These are phyloP conservation scores for Cucurbita pepo DNA, from an alignment of 306 rosid species.

Conservation along the genomic window DNA sequence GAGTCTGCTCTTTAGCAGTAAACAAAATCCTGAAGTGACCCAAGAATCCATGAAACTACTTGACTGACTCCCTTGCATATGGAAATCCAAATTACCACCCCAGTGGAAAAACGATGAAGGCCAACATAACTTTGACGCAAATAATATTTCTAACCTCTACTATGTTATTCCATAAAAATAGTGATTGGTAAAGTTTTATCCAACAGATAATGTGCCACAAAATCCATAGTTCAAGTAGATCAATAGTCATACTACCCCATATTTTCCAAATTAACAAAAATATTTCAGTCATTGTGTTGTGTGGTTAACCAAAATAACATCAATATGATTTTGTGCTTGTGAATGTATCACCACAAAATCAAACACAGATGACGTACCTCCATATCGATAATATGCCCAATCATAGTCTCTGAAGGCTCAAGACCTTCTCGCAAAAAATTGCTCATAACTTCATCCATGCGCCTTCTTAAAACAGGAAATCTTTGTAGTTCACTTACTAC, in stretches of 20 bases:
- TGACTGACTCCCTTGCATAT: not conserved
- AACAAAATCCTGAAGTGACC: not conserved
- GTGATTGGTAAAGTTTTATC: no score
- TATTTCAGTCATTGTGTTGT: no score
- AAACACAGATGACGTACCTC: conserved; percentile 41
- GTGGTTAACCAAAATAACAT: no score
- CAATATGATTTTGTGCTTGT: not conserved
- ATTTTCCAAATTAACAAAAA: no score
- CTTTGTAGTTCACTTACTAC: conserved; percentile 80
- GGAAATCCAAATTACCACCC: not conserved
- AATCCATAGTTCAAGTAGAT: no score
- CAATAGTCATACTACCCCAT: no score
- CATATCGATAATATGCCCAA: conserved; percentile 86
- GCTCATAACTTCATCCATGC: conserved; percentile 92
- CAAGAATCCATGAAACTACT: not conserved
- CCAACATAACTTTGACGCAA: not conserved
- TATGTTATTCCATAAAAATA: no score
- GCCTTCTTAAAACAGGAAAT: conserved; percentile 77
- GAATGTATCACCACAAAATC: not conserved
- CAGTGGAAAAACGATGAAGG: not conserved
- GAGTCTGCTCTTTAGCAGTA: not conserved
- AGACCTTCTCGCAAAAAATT: conserved; percentile 88
- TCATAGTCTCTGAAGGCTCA: conserved; percentile 84
- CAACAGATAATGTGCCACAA: no score
- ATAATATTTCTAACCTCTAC: no score